Evolutionary conservation across 202 grass and related monocot genomes (phyloP).

Genomic region (Zoysia matrella): DNA sequence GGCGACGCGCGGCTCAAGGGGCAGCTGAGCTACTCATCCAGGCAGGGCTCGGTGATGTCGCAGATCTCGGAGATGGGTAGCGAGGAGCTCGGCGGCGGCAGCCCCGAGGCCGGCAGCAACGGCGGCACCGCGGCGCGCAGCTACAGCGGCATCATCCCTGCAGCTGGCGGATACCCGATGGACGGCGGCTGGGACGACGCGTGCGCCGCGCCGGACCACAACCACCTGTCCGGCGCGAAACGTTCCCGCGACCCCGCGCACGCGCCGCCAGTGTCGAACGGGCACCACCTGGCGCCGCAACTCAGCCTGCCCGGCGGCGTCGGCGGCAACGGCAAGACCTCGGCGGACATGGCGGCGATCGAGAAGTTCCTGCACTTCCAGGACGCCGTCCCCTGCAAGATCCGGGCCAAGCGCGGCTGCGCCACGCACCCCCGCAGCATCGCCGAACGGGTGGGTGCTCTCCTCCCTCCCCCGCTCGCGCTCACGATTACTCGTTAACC

Average conservation of each 20-base stretch:
- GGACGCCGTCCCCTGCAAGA: slow-evolving; percentile 90
- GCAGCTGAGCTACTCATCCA: slow-evolving; percentile 90
- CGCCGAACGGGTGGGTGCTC: slow-evolving; percentile 74
- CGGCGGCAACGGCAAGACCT: slow-evolving; percentile 10
- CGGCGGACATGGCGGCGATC: slow-evolving; percentile 24
- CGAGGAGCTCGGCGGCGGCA: slow-evolving; percentile 67
- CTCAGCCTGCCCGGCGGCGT: slow-evolving; percentile 60
- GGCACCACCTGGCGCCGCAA: slow-evolving; percentile 54
- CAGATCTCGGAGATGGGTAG: slow-evolving; percentile 89
- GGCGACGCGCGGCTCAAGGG: slow-evolving; percentile 54
- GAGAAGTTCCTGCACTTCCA: slow-evolving; percentile 96
- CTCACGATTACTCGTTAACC: background rate
- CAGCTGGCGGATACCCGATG: slow-evolving; percentile 3
- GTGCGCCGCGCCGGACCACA: slow-evolving; percentile 30
- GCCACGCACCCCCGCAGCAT: slow-evolving; percentile 98
- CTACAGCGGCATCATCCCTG: background rate
- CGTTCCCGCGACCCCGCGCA: slow-evolving; percentile 47
- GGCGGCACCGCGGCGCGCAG: slow-evolving; percentile 4
- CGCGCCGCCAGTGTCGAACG: slow-evolving; percentile 32
- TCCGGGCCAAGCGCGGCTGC: slow-evolving; percentile 92
- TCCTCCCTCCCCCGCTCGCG: background rate
- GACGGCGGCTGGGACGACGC: slow-evolving; percentile 76
- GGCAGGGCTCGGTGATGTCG: slow-evolving; percentile 89
- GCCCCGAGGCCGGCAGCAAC: slow-evolving; percentile 53
- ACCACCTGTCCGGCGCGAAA: slow-evolving; percentile 40